Evolutionary conservation across 176 grass and related monocot species (phyloP), one percentile per base, ranked within the genome.

Genomic region (Thalia dealbata): DNA sequence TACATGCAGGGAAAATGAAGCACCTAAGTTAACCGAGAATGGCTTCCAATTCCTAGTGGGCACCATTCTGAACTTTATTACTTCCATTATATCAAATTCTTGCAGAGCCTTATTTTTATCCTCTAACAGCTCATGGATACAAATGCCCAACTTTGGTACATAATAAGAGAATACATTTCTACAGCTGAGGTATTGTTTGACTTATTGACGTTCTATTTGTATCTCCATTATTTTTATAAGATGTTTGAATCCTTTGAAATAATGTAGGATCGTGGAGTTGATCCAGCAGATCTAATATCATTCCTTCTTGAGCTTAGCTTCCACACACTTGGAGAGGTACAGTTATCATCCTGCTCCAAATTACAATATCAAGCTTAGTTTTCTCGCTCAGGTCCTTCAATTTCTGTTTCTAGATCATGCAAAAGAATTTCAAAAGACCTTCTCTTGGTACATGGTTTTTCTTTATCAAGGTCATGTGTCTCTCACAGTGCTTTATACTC

Each of bases 101-200:
- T 29, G 43, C 83, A 62, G 81, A 65, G 81, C 45, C 61, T 26
- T 75, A 73, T 69, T 78, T 81, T 80, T 41, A n/a, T 56, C 15
- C 19, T 56, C 3, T 56, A 81, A 73, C 82, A 96, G 93, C 87
- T 92, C 46, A 92, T 92, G 93, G 93, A 92, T 70, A 96, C 87
- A 81, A 89, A 89, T 78, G 86, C 92, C 45, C 92, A 96, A 64
- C 86, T 96, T 75, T 96, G 92, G 92, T 92, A 96, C 80, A 89
- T 96, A 83, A 92, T 96, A 85, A 80, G 89, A 87, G 92, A 96
- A 89, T 96, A 92, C 58, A 96, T 96, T 64, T 96, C 87, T 78
- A 90, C 87, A 26, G 69, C 93, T 58, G 93, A 96, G 93, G 93
- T 96, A 88, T 55, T 51, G 41, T n/a, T 29, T 80, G 71, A 11